Conservation (phyloP, 2,329 filamentous ascomycete species). For the Pseudodiploospora longispora region DNA sequence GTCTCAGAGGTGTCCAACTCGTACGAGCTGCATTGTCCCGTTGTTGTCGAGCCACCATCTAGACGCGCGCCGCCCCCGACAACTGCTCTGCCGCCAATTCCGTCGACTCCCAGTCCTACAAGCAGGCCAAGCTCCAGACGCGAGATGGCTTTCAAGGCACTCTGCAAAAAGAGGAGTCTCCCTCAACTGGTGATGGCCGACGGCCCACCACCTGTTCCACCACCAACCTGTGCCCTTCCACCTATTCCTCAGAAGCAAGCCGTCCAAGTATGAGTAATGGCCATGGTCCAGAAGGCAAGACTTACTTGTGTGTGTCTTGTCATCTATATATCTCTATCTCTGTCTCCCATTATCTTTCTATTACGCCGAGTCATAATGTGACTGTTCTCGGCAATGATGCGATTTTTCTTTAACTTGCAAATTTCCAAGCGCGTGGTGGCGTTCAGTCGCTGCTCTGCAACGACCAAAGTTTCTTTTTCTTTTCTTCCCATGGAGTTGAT, state of each 20-base stretch:
- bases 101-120: constrained; percentile 16
- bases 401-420: too few relatives aligned
- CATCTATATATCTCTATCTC: too few relatives aligned
- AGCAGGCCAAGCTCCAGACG: constrained; percentile 13
- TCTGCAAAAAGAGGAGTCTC: constrained; percentile 39
- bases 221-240: constrained; percentile 46
- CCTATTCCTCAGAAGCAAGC: constrained; percentile 35
- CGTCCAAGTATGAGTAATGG: too few relatives aligned
- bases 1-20: constrained; percentile 17
- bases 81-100: constrained; percentile 23
- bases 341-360: too few relatives aligned
- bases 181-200: constrained; percentile 36
- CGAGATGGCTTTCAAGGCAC: constrained; percentile 10
- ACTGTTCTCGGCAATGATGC: too few relatives aligned
- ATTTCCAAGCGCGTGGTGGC: too few relatives aligned
- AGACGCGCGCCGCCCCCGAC: constrained; percentile 21
- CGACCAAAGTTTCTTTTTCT: too few relatives aligned
- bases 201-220: constrained; percentile 45
- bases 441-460: too few relatives aligned
- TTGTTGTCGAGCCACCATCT: constrained; percentile 13
- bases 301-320: too few relatives aligned
- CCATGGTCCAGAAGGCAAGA: too few relatives aligned
- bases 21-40: constrained; percentile 10
- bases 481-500: too few relatives aligned
- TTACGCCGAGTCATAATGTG: too few relatives aligned